A percentile compares a stretch with the other conserved stretches of the same genome.
phyloP scores from a whole-genome alignment of 2,329 filamentous ascomycete species.

The Xylariaceae sp. region DNA sequence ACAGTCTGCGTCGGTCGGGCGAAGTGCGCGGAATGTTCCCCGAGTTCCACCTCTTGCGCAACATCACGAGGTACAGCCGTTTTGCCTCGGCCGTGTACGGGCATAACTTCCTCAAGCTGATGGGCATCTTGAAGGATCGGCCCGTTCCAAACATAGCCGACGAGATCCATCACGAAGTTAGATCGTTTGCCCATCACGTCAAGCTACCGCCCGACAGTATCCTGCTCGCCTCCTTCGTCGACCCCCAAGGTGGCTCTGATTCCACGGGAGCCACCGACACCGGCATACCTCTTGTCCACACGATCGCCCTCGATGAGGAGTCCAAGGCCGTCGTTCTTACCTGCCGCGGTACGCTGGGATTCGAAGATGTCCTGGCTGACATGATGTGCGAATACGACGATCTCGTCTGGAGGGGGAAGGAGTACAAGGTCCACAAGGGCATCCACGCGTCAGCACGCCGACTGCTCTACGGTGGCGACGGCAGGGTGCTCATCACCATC shows the following conservation, averaged over 20 bases:
- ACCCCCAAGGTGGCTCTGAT: constrained; percentile 62
- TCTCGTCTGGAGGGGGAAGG: constrained; percentile 55
- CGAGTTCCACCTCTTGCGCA: constrained; percentile 52
- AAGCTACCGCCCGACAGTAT: constrained; percentile 53
- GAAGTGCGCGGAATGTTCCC: constrained; percentile 56
- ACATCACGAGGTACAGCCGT: constrained; percentile 59
- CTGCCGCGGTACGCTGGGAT: constrained; percentile 65
- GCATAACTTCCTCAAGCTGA: constrained; percentile 55
- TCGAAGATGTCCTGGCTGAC: constrained; percentile 68
- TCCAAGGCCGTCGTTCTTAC: constrained; percentile 68
- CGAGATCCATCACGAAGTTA: constrained; percentile 53
- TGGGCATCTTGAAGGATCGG: constrained; percentile 54
- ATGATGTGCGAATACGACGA: constrained; percentile 70
- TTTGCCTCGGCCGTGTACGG: constrained; percentile 64
- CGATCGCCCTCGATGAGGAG: constrained; percentile 65
- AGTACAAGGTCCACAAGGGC: constrained; percentile 68
- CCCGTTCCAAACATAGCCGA: constrained; percentile 38
- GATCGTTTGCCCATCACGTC: constrained; percentile 60
- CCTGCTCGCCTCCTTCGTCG: constrained; percentile 64
- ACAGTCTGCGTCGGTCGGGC: constrained; percentile 46
- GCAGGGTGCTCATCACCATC: constrained; percentile 60
- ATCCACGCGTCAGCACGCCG: constrained; percentile 66
- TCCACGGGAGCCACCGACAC: constrained; percentile 58
- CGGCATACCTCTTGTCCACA: constrained; percentile 66
- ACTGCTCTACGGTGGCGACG: constrained; percentile 61